phyloP scores from a whole-genome alignment of 495 filamentous ascomycete genomes.

The Aspergillus indologenus region DNA sequence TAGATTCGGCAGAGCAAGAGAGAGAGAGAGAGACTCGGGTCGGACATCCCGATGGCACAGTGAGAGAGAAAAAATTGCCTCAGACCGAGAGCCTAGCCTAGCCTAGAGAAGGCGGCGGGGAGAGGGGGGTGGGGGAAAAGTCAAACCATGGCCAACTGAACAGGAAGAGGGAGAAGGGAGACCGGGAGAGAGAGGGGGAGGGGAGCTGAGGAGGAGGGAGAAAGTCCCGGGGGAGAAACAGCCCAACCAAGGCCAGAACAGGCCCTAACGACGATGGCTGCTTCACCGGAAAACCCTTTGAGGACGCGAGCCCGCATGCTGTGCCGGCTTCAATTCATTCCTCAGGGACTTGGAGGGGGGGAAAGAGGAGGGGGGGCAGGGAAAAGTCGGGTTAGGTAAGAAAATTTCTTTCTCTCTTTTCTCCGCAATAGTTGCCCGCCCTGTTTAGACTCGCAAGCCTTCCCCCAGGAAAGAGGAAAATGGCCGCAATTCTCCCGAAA shows the following conservation, averaged over 20 bases:
- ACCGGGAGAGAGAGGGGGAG: neutral
- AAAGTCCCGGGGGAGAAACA: neutral
- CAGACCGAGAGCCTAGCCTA: conserved; percentile 8
- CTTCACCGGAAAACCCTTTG: conserved; percentile 22
- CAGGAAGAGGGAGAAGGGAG: neutral
- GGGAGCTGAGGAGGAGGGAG: neutral
- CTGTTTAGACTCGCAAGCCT: conserved; percentile 8
- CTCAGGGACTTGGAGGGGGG: neutral
- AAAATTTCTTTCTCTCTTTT: conserved; percentile 5
- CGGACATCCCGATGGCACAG: conserved; percentile 21
- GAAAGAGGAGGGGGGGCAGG: conserved; percentile 1
- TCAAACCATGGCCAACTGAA: neutral
- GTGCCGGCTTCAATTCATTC: neutral
- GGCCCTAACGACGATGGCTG: neutral
- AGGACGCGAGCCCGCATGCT: conserved; percentile 1
- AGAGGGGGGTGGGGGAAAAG: neutral
- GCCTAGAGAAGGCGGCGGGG: neutral
- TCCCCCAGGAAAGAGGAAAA: conserved; percentile 9
- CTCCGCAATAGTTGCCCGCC: conserved; percentile 20
- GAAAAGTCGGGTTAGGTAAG: conserved; percentile 20
- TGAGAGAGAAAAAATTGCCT: conserved; percentile 14
- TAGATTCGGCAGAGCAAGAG: conserved; percentile 18
- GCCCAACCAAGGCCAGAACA: conserved; percentile 2
- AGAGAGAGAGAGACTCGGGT: conserved; percentile 12
- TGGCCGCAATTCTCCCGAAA: conserved; percentile 21